Percentiles rank a stretch among this genome's conserved stretches.
These are phyloP conservation scores for Trametes coccinea DNA, from an alignment of 768 basidiomycete species.

Conservation along the genomic window DNA sequence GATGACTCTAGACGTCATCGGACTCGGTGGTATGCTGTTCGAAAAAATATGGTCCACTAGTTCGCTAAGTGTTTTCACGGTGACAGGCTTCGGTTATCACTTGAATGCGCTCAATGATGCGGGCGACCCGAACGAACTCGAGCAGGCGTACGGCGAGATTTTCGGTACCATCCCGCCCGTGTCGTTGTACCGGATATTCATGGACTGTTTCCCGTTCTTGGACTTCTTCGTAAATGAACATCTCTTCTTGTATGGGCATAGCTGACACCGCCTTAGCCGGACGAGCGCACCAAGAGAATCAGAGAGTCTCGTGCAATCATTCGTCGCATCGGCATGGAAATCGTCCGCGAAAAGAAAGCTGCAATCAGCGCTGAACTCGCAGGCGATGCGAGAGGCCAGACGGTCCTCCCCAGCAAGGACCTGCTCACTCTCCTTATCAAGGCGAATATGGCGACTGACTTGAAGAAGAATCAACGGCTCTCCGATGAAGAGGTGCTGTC, in stretches of 20 bases:
- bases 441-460: slow-evolving; percentile 63
- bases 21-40: neutral
- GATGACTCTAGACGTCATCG: slow-evolving; percentile 5
- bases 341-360: slow-evolving; percentile 36
- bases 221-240: slow-evolving; percentile 22
- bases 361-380: slow-evolving; percentile 25
- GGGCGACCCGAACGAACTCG: slow-evolving; percentile 32
- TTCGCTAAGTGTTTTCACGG: neutral
- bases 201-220: slow-evolving; percentile 25
- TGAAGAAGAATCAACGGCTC: slow-evolving; percentile 53
- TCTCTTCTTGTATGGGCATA: neutral
- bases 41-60: neutral
- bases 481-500: slow-evolving; percentile 61
- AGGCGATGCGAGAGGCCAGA: slow-evolving; percentile 35
- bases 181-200: neutral
- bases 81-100: slow-evolving; percentile 35
- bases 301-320: slow-evolving; percentile 22
- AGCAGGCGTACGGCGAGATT: neutral
- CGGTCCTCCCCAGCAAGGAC: slow-evolving; percentile 46
- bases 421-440: slow-evolving; percentile 58
- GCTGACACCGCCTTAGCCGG: slow-evolving; percentile 7
- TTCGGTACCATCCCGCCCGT: neutral
- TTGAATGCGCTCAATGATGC: slow-evolving; percentile 31
- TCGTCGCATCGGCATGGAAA: slow-evolving; percentile 31
- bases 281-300: neutral